phyloP scores from a whole-genome alignment of 768 basidiomycete species.

The Suillus paluster region DNA sequence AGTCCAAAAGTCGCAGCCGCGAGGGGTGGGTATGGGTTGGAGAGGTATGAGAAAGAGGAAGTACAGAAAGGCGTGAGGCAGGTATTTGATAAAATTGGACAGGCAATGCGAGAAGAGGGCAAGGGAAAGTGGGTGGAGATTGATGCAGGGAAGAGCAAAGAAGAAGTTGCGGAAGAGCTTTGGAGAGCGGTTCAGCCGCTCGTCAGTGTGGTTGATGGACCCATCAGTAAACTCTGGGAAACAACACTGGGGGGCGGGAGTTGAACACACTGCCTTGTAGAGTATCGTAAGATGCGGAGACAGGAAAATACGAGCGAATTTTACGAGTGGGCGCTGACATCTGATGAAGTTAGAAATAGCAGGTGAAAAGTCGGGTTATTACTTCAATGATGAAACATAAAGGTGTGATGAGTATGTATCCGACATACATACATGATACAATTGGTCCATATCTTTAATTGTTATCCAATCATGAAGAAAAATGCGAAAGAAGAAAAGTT shows the following conservation, averaged over 20 bases:
- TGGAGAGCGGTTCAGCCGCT: conserved; percentile 57
- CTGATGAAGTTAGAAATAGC: not conserved
- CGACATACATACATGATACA: conserved; percentile 6
- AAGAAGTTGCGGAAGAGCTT: conserved; percentile 56
- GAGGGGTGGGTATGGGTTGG: conserved; percentile 84
- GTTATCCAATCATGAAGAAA: conserved; percentile 6
- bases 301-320: not conserved
- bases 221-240: conserved; percentile 59
- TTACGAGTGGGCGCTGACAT: not conserved
- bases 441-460: conserved; percentile 8
- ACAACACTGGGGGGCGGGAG: not conserved
- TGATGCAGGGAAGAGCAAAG: conserved; percentile 58
- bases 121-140: conserved; percentile 53
- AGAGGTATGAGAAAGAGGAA: conserved; percentile 84
- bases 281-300: not conserved
- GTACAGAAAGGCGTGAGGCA: conserved; percentile 69
- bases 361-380: not conserved
- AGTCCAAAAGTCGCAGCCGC: conserved; percentile 65
- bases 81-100: conserved; percentile 60
- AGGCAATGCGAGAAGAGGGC: conserved; percentile 47
- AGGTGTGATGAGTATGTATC: conserved; percentile 4
- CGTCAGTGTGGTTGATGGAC: conserved; percentile 37
- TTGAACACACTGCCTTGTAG: not conserved
- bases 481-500: conserved; percentile 10
- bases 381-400: not conserved